phyloP scores from a whole-genome alignment of 257 asterid genomes.

The Parsonsia alboflavescens region DNA sequence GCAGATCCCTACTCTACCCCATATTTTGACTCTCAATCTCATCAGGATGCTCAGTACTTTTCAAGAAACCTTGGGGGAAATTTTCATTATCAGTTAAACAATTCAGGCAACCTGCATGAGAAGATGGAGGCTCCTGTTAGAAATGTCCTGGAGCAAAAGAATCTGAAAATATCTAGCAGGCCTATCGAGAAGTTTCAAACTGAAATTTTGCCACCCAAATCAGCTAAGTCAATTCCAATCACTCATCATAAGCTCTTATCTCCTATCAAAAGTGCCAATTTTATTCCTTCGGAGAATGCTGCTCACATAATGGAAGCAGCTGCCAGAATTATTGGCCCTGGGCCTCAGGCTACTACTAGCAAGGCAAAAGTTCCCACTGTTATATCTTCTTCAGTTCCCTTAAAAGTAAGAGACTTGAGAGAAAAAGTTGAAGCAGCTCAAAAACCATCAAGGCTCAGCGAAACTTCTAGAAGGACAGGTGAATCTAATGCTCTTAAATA shows the following conservation, averaged over 20 bases:
- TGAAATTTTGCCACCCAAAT: slow-evolving; percentile 81
- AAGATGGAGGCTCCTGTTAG: slow-evolving; percentile 25
- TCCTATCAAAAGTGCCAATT: slow-evolving; percentile 61
- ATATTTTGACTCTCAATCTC: slow-evolving; percentile 46
- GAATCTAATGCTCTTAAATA: slow-evolving; percentile 41
- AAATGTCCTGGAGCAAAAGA: slow-evolving; percentile 25
- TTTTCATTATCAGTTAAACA: slow-evolving; percentile 34
- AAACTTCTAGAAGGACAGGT: slow-evolving; percentile 38
- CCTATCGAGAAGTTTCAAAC: slow-evolving; percentile 74
- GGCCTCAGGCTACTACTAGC: slow-evolving; percentile 30
- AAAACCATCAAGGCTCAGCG: slow-evolving; percentile 42
- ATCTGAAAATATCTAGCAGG: slow-evolving; percentile 34
- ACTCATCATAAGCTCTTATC: slow-evolving; percentile 86
- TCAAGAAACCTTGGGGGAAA: slow-evolving; percentile 23
- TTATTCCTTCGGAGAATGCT: slow-evolving; percentile 54
- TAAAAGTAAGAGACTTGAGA: slow-evolving; percentile 56
- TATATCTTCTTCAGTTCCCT: slow-evolving; percentile 61
- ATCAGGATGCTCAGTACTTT: slow-evolving; percentile 34
- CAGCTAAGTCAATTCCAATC: slow-evolving; percentile 79
- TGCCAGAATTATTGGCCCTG: slow-evolving; percentile 64
- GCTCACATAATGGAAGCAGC: slow-evolving; percentile 93
- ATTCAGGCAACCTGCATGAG: slow-evolving; percentile 27
- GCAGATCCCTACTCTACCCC: slow-evolving; percentile 54
- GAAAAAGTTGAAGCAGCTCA: slow-evolving; percentile 59
- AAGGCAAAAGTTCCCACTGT: slow-evolving; percentile 41